Percentiles rank a stretch among this genome's conserved stretches.
These are phyloP conservation scores for Scytalidium lignicola DNA, from an alignment of 2,329 filamentous ascomycete species.

Conservation along the genomic window DNA sequence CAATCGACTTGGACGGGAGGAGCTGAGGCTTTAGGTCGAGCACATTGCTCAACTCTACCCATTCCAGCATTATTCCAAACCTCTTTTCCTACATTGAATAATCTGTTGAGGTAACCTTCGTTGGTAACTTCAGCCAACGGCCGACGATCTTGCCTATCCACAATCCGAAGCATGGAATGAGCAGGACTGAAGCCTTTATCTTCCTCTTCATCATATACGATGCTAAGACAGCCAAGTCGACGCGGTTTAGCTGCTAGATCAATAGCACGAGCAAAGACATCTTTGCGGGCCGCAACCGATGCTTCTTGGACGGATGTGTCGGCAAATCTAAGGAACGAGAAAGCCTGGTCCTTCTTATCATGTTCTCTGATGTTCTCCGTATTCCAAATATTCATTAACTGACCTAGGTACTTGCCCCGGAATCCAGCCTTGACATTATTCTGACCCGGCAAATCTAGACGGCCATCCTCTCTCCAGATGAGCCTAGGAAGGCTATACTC, in stretches of 20 bases:
- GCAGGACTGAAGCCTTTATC: conserved; percentile 60
- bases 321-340: conserved; percentile 87
- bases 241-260: conserved; percentile 50
- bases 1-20: conserved; percentile 80
- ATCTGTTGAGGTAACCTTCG: conserved; percentile 66
- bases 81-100: conserved; percentile 73
- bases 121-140: conserved; percentile 64
- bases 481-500: conserved; percentile 78
- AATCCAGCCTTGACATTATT: conserved; percentile 76
- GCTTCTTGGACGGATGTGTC: conserved; percentile 71
- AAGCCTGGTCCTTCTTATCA: conserved; percentile 56
- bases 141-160: conserved; percentile 60
- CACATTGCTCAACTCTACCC: conserved; percentile 73
- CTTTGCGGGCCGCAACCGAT: conserved; percentile 61
- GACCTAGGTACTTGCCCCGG: conserved; percentile 67
- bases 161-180: conserved; percentile 78
- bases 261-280: conserved; percentile 69
- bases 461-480: conserved; percentile 75
- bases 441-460: conserved; percentile 66
- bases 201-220: conserved; percentile 64
- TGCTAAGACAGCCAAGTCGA: conserved; percentile 60
- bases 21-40: conserved; percentile 71
- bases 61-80: conserved; percentile 67
- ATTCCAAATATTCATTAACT: conserved; percentile 88
- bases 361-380: conserved; percentile 71